Conservation (phyloP, 805 yeast genomes). For the Tetrapisispora fleetii region DNA sequence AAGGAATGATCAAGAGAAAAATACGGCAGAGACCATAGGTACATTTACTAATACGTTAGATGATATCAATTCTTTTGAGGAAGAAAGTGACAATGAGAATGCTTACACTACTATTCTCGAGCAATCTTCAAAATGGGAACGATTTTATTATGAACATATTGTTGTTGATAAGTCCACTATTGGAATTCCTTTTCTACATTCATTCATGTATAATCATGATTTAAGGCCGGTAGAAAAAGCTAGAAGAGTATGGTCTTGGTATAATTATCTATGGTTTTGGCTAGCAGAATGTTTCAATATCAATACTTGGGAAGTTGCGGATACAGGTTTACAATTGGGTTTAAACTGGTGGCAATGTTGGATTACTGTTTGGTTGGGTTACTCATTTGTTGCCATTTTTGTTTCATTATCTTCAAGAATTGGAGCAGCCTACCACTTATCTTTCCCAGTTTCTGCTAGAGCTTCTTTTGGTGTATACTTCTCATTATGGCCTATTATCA, state of each 20-base stretch:
- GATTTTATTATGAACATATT: slow-evolving; percentile 16
- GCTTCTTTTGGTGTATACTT: slow-evolving; percentile 84
- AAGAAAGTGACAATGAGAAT: neutral
- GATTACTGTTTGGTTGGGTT: slow-evolving; percentile 84
- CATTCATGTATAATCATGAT: slow-evolving; percentile 66
- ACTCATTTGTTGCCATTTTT: slow-evolving; percentile 56
- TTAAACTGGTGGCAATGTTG: slow-evolving; percentile 88
- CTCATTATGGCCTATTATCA: slow-evolving; percentile 77
- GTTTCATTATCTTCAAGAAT: slow-evolving; percentile 65
- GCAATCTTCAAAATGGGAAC: slow-evolving; percentile 13
- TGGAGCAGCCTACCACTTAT: slow-evolving; percentile 71
- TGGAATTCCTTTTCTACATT: slow-evolving; percentile 44
- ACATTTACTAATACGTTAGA: slow-evolving; percentile 1
- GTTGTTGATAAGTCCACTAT: slow-evolving; percentile 21
- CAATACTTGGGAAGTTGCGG: slow-evolving; percentile 86
- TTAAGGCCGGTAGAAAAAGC: slow-evolving; percentile 66
- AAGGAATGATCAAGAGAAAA: neutral
- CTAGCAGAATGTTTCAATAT: slow-evolving; percentile 82
- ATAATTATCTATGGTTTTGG: slow-evolving; percentile 74
- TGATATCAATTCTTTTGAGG: slow-evolving; percentile 1
- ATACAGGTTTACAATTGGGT: slow-evolving; percentile 71
- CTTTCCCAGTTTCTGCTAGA: slow-evolving; percentile 77
- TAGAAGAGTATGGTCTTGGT: slow-evolving; percentile 82
- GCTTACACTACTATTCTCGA: neutral
- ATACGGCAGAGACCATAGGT: neutral